Percentiles rank a stretch among this genome's conserved stretches.
These are phyloP conservation scores for Xylaria sp. DNA, from an alignment of 2,329 filamentous ascomycete species.

Conservation along the genomic window DNA sequence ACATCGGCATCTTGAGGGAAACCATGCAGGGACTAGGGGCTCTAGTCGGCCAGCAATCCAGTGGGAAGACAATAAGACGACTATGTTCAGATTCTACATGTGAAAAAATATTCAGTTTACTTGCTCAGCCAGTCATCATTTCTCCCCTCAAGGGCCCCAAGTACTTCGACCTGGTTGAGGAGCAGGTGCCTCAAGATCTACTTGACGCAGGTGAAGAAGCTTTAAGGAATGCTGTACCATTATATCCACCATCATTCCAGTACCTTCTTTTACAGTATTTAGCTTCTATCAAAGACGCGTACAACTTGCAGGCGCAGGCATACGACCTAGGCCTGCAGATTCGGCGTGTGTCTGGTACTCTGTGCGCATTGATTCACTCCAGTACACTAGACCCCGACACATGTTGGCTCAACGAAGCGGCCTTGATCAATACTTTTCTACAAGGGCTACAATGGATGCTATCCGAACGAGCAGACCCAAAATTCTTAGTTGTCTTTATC, in stretches of 20 bases:
- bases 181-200: constrained; percentile 39
- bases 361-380: constrained; percentile 64
- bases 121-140: constrained; percentile 45
- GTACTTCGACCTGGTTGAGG: constrained; percentile 32
- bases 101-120: constrained; percentile 43
- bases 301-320: constrained; percentile 35
- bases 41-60: constrained; percentile 45
- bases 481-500: constrained; percentile 47
- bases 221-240: constrained; percentile 44
- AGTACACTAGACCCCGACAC: constrained; percentile 48
- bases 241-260: constrained; percentile 48
- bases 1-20: constrained; percentile 44
- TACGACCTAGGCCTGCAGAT: constrained; percentile 43
- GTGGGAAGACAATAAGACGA: constrained; percentile 32
- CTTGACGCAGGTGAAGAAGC: constrained; percentile 44
- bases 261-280: constrained; percentile 48
- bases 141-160: constrained; percentile 42
- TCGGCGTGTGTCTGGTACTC: constrained; percentile 55
- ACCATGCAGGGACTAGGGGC: constrained; percentile 47
- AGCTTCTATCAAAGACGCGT: constrained; percentile 43
- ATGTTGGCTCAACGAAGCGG: constrained; percentile 56
- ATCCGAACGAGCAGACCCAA: constrained; percentile 38
- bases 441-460: constrained; percentile 43
- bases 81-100: constrained; percentile 48
- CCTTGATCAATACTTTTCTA: constrained; percentile 52